Percentiles rank a stretch among this genome's conserved stretches.
Evolutionary conservation across 2,329 filamentous ascomycete species (phyloP).

Genomic region (Colletotrichum sp.): DNA sequence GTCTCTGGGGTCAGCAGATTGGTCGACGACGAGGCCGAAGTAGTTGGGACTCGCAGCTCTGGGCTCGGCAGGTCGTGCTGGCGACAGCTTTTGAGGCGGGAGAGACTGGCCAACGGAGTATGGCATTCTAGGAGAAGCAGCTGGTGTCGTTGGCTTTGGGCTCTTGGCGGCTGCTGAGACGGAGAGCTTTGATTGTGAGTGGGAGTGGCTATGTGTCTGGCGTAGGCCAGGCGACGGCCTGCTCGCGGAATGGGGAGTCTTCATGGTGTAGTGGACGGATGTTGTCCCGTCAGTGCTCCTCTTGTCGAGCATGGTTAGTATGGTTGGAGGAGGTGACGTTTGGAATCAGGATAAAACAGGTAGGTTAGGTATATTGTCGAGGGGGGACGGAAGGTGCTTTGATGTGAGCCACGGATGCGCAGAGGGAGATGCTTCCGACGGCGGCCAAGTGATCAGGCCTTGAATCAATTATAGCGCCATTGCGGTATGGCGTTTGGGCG

Average conservation of each 20-base stretch:
- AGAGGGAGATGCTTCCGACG: slow-evolving; percentile 13
- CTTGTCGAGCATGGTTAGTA: slow-evolving; percentile 35
- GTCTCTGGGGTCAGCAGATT: slow-evolving; percentile 63
- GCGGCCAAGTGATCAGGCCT: slow-evolving; percentile 20
- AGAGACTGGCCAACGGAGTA: slow-evolving; percentile 61
- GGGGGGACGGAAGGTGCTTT: not conserved
- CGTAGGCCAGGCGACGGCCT: slow-evolving; percentile 39
- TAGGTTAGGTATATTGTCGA: not conserved
- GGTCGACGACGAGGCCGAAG: slow-evolving; percentile 77
- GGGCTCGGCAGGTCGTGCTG: slow-evolving; percentile 38
- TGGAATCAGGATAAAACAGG: not conserved
- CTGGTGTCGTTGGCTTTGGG: slow-evolving; percentile 54
- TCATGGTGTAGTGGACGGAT: slow-evolving; percentile 50
- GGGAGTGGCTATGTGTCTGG: slow-evolving; percentile 37
- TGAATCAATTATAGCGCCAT: slow-evolving; percentile 16
- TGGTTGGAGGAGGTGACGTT: not conserved
- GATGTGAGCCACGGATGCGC: slow-evolving; percentile 2
- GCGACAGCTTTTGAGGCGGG: slow-evolving; percentile 54
- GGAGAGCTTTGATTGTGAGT: slow-evolving; percentile 47
- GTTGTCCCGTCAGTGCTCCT: slow-evolving; percentile 37
- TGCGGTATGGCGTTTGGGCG: not conserved
- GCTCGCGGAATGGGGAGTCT: slow-evolving; percentile 38
- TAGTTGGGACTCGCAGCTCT: slow-evolving; percentile 79
- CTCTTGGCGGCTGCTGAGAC: slow-evolving; percentile 25
- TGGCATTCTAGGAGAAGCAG: slow-evolving; percentile 55